Evolutionary conservation across 2,329 filamentous ascomycete genomes (phyloP), one percentile per base, ranked within the genome.

Genomic region (Didymella sp.): DNA sequence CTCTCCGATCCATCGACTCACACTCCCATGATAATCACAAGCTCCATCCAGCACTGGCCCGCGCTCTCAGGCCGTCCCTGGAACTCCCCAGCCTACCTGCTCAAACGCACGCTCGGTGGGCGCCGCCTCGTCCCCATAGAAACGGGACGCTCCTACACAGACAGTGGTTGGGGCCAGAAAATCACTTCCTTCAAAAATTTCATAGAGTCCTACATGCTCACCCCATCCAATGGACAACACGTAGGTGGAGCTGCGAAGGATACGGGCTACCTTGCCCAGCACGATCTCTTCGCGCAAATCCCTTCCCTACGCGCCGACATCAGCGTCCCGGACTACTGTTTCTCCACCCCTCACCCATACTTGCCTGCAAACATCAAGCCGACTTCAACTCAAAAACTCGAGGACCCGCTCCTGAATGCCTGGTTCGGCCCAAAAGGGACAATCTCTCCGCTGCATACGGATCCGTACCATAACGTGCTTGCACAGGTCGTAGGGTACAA

Each of bases 361-460:
- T 56, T 62, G 27, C 64, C 62, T 37, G 59, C 56, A 7, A 30
- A 63, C 19, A 47, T 67, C 43, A 66, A 67, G 21, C 37, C 64
- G 1, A 54, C 13, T 25, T n/a, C 61, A 0, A 38, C 66, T 19
- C 33, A 37, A 0, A 63, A 68, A 17, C 73, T 80, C 19, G 72
- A 77, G 8, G 82, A 85, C 21, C 91, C 91, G 0, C 80, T 90
- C 40, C 81, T 96, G 17, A 96, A 98, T 75, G 92, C 91, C 7
- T 99, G 95, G 95, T 89, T 98, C 61, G 95, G 95, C 0, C 95
- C 95, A 0, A 81, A 87, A 0, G 88, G 87, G 46, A 98, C 95
- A 0, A 93, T 96, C 61, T 96, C 92, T 0, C 95, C 95, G 1
- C 81, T 98, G 0, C 95, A 99, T 75, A 96, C 92, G 1, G 95